Evolutionary conservation across 495 filamentous ascomycete species (phyloP), one percentile per base, ranked within the genome.

Genomic region (Talaromyces ruber): DNA sequence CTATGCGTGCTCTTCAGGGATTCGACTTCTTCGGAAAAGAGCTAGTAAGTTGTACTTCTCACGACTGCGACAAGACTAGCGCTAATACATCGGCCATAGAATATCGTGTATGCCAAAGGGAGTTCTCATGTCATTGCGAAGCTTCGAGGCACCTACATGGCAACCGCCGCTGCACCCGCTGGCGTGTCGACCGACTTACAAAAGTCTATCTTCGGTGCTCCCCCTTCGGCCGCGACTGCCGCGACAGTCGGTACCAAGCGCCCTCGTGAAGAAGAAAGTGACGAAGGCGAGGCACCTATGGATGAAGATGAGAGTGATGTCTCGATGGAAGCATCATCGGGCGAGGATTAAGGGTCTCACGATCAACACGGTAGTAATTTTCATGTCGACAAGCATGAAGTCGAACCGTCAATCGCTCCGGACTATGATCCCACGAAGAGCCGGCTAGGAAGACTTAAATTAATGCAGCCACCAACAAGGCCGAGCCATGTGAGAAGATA

Each of bases 21-120:
- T 90, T 92, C 66, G 85, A 93, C 16, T 90, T 98, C 66, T 88
- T 93, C 63, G 94, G 93, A 29, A 88, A 86, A 65, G 83, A 92
- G 62, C 88, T 98, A 82, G 94, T 96, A 74, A 54, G 39, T 32
- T 21, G 47, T 21, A 51, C 9, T 21, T 9, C 53, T 51, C 32
- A 52, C 16, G 14, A 9, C 8, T 43, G 22, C 16, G 37, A 30
- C 6, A 25, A 63, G 37, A 11, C 14, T 26, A 43, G 34, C 25
- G 3, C 32, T 60, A 16, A 54, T 58, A 50, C 14, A 29, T 30
- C 37, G 16, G 22, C 29, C 11, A 18, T 69, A 97, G 92, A 88
- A 85, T 80, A 93, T 98, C 64, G 77, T 84, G 39, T 98, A 97
- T 71, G 92, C 88, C 22, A 96, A 93, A 66, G 84, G 85, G 52